Base-by-base conservation (phyloP, 768 basidiomycete genomes). In the Podaxis sp. region DNA sequence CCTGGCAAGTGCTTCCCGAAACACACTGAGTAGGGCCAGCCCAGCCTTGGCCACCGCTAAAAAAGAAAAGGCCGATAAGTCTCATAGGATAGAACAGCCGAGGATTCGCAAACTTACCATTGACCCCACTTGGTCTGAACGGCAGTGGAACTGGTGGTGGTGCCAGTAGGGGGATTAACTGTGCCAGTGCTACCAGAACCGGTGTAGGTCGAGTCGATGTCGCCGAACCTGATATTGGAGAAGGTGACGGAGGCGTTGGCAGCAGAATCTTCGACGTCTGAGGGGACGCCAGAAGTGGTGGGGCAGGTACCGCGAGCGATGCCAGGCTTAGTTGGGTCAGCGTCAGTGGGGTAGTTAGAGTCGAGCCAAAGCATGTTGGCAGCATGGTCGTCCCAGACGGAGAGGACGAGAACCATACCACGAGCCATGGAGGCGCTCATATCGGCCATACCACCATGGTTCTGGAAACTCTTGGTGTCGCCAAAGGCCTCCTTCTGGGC, bases 321-420 rank as follows among this genome's bases (percentile, higher is more conserved):
- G 17, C 59, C 59, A 7, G 59, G 59, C 40, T 40, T 41, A 17
- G n/a, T 50, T 17, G 63, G 66, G 60, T 67, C 68, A 15, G 59
- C 59, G 38, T 60, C 59, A 44, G 67, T 66, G 56, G 79, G 84
- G 76, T 81, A 84, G 76, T 73, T 74, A 68, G 74, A 73, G 76
- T 85, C 83, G 71, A 85, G 81, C 79, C 84, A 86, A 67, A 83
- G 77, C 84, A 86, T 85, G 73, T 78, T 74, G 62, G 73, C 83
- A 36, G 74, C 75, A 68, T 85, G 77, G 74, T 85, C 84, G 69
- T 84, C 83, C 84, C 84, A 84, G 65, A 85, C 62, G 52, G 73
- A 75, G 68, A 85, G 71, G 56, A 81, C 82, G 64, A 84, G 73
- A 40, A 82, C 83, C 76, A 82, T 78, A 36, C 82, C 82, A 36